Percentiles rank a stretch among this genome's conserved stretches.
These are phyloP conservation scores for Rhexocercosporidium sp. DNA, from an alignment of 2,329 filamentous ascomycete species.

Conservation along the genomic window DNA sequence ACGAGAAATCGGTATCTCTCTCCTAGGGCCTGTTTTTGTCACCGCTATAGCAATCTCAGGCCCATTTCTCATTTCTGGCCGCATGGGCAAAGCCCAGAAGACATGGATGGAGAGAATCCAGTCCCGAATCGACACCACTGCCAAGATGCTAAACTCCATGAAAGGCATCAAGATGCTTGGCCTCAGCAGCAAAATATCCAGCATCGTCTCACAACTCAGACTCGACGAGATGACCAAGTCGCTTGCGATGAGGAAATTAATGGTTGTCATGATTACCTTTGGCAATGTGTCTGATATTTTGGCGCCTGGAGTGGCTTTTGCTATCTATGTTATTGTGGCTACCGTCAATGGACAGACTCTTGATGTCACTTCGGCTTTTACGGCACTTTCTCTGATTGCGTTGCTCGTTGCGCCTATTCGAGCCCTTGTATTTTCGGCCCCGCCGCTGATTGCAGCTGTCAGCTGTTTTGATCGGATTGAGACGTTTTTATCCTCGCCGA, in stretches of 20 bases:
- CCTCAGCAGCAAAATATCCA: conserved; percentile 42
- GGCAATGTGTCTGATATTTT: conserved; percentile 35
- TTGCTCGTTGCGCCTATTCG: conserved; percentile 47
- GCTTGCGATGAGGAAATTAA: conserved; percentile 29
- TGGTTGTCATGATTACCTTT: conserved; percentile 27
- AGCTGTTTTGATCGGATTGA: conserved; percentile 49
- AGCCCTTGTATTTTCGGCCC: conserved; percentile 46
- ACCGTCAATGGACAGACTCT: conserved; percentile 38
- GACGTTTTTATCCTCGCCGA: conserved; percentile 37
- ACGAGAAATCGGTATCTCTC: conserved; percentile 36
- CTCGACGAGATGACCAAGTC: conserved; percentile 30
- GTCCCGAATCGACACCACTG: conserved; percentile 28
- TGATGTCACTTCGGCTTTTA: conserved; percentile 43
- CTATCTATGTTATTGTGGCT: conserved; percentile 43
- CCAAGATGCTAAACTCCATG: conserved; percentile 37
- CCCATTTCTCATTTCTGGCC: conserved; percentile 23
- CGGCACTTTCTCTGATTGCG: conserved; percentile 48
- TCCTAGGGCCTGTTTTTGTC: conserved; percentile 25
- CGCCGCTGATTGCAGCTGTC: conserved; percentile 45
- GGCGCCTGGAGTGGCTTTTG: conserved; percentile 47
- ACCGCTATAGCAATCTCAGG: conserved; percentile 27
- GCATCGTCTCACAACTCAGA: conserved; percentile 44
- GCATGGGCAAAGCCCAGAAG: conserved; percentile 31
- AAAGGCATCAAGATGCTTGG: conserved; percentile 42
- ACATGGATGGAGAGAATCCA: conserved; percentile 33